Evolutionary conservation across 2,329 filamentous ascomycete species (phyloP), one percentile per base, ranked within the genome.

Genomic region (Acephala macrosclerotiorum): DNA sequence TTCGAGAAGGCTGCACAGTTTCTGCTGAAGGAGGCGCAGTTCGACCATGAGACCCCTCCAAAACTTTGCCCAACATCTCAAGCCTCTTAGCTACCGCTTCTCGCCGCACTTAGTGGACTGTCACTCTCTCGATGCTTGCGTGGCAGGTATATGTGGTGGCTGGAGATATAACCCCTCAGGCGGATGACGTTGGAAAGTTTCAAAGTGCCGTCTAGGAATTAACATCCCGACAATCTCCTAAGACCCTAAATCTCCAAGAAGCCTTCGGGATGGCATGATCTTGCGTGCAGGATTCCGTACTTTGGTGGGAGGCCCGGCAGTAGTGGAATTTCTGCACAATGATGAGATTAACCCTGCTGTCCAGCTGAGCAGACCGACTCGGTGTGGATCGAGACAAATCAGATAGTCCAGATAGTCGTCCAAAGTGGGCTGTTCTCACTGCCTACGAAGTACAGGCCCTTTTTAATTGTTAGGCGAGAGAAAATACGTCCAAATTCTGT

Each of bases 241-340:
- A 53, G 49, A 53, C 49, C 49, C 49, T 53, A 11, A 33, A 53
- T 33, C 49, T 33, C n/a, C 25, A 22, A 53, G 49, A 8, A 16
- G 14, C 18, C 18, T 12, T 53, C 49, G 25, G 49, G 49, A 18
- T 53, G 49, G 49, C 49, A 53, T 53, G 49, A 53, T 53, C 22
- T 26, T 53, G 11, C 29, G 26, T 22, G 14, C 11, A 26, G 49
- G 9, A 25, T 22, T 22, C 12, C 26, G 12, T 18, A 14, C 14
- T 53, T 22, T 16, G 26, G 49, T 53, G 25, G 49, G n/a, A 25
- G n/a, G 9, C n/a, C 4, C n/a, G n/a, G 45, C 20, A 5, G n/a
- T 11, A 49, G 49, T 53, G 49, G 49, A 25, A 29, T 14, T 53
- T 8, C 49, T 53, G 49, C 49, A 53, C 49, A 33, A 53, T 49